Evolutionary conservation across 306 rosid genomes (phyloP), one percentile per base, ranked within the genome.

Genomic region (Trichosanthes cucumerina): DNA sequence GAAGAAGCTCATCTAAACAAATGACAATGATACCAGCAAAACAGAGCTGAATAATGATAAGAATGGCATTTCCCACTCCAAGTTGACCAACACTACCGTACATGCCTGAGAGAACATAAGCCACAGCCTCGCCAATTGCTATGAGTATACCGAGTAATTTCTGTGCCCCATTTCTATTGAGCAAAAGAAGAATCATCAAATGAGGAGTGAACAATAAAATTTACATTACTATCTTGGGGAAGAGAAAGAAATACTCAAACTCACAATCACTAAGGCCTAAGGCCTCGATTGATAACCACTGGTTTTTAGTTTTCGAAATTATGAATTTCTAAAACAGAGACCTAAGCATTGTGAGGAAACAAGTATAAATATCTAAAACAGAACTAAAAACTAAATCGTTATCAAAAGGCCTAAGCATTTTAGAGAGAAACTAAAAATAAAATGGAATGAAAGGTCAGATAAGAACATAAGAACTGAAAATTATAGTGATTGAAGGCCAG

Each of bases 31-130:
- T 89, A 58, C 98, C 97, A 5, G 93, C 92, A 83, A 93, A 93
- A 82, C 91, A 93, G 66, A 93, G 98, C 88, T 91, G 98, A 66
- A 89, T 33, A 81, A 93, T 91, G 75, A 93, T 91, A 73, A 93
- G 96, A 81, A 93, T 88, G 19, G 96, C 96, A 88, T 91, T 93
- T 58, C 98, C 97, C 33, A 90, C 98, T 76, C 97, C 98, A 81
- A 93, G 98, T 78, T 91, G 98, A 80, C 91, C 91, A 79, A 93
- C 97, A 76, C 98, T 93, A 39, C 97, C 98, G 79, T 90, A 91
- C 98, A 93, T 91, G 70, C 97, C 96, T 0, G 98, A 93, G 73
- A 92, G 92, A 69, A 93, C 98, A 80, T 93, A 93, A 7, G 98
- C 98, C 86, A 93, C 96, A 0, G 96, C 98, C 90, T 91, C 93